Conservation (phyloP, 495 filamentous ascomycete species). For the Tuber microsphaerosporum region DNA sequence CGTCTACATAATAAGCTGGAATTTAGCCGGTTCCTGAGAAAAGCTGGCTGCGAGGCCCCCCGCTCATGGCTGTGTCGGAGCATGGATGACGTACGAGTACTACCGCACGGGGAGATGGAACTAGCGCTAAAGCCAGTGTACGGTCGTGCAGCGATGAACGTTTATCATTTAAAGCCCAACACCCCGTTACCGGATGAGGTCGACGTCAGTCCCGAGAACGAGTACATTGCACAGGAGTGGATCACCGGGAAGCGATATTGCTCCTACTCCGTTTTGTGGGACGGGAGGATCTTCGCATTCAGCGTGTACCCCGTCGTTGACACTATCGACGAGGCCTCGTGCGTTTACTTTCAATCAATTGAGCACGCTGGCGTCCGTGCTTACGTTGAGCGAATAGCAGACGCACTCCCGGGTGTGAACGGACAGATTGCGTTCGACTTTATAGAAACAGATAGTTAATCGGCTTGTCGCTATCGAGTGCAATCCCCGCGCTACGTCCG, state of each 20-base stretch:
- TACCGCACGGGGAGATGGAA: conserved; percentile 22
- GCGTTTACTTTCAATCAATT: conserved; percentile 37
- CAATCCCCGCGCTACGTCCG: conserved; percentile 39
- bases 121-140: conserved; percentile 41
- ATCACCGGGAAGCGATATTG: conserved; percentile 35
- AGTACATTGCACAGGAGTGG: conserved; percentile 42
- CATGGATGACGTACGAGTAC: conserved; percentile 13
- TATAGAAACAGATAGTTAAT: conserved; percentile 24
- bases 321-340: conserved; percentile 39
- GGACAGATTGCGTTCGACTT: conserved; percentile 40
- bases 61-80: conserved; percentile 24
- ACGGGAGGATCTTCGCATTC: conserved; percentile 23
- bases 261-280: conserved; percentile 31
- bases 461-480: conserved; percentile 37
- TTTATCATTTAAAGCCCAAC: conserved; percentile 35
- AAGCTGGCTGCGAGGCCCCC: conserved; percentile 31
- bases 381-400: conserved; percentile 28
- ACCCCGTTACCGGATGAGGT: conserved; percentile 7
- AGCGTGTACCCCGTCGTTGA: conserved; percentile 38
- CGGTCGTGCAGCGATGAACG: conserved; percentile 32
- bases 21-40: conserved; percentile 29
- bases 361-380: conserved; percentile 21
- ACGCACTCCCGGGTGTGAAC: neutral
- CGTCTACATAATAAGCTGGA: conserved; percentile 41
- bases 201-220: conserved; percentile 17